phyloP scores from a whole-genome alignment of 2,329 filamentous ascomycete genomes.

The Cladophialophora chaetospira region DNA sequence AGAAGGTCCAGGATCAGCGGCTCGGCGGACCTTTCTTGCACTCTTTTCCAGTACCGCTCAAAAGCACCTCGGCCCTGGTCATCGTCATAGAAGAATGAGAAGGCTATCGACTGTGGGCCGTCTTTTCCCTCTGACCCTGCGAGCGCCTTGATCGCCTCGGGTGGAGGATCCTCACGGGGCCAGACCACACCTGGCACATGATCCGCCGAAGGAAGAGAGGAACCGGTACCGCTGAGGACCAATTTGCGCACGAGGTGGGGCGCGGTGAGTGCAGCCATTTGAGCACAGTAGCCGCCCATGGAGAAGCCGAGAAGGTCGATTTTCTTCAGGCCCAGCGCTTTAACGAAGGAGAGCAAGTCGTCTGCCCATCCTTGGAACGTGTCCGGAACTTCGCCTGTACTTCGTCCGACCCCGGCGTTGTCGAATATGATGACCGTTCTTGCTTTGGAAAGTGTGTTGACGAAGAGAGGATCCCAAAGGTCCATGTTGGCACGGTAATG shows the following conservation, averaged over 20 bases:
- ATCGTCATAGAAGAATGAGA: slow-evolving; percentile 21
- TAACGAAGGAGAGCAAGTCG: slow-evolving; percentile 19
- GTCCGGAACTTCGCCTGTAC: slow-evolving; percentile 19
- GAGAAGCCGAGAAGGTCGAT: slow-evolving; percentile 26
- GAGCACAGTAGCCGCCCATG: slow-evolving; percentile 22
- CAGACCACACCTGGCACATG: slow-evolving; percentile 22
- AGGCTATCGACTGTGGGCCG: slow-evolving; percentile 8
- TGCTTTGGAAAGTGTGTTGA: slow-evolving; percentile 18
- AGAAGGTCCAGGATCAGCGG: slow-evolving; percentile 18
- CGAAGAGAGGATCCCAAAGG: slow-evolving; percentile 25
- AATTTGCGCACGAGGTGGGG: slow-evolving; percentile 22
- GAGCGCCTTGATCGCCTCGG: slow-evolving; percentile 4
- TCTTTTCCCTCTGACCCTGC: slow-evolving; percentile 13
- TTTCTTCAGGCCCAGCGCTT: slow-evolving; percentile 20
- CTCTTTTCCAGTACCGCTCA: slow-evolving; percentile 14
- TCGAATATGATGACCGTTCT: slow-evolving; percentile 26
- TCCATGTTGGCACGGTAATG: slow-evolving; percentile 27
- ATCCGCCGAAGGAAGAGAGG: slow-evolving; percentile 12
- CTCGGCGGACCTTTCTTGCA: slow-evolving; percentile 20
- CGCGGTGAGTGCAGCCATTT: slow-evolving; percentile 18
- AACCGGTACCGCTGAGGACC: slow-evolving; percentile 18
- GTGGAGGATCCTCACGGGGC: slow-evolving; percentile 19
- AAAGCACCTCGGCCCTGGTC: slow-evolving; percentile 16
- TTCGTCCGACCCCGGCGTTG: slow-evolving; percentile 24
- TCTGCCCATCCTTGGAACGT: slow-evolving; percentile 24